Conservation (phyloP, 257 asterid species). For the Solanum boliviense region DNA sequence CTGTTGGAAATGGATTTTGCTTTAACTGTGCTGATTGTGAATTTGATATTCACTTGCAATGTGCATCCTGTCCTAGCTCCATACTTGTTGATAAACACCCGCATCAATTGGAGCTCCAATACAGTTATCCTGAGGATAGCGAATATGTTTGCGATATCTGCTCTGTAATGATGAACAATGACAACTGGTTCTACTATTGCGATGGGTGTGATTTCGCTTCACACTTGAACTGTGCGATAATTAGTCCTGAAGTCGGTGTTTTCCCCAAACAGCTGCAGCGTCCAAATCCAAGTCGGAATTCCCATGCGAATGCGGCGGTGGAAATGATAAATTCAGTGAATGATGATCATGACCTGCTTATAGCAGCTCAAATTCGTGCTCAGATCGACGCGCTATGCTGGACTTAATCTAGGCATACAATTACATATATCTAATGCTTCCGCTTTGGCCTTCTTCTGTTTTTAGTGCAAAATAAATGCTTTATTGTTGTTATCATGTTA, state of each 20-base stretch:
- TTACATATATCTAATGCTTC: background rate
- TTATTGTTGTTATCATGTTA: background rate
- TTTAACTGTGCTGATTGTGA: too few relatives aligned
- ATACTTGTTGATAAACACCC: too few relatives aligned
- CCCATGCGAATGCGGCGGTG: background rate
- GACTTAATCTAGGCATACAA: background rate
- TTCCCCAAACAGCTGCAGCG: background rate
- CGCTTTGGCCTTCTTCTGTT: background rate
- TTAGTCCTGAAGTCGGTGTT: background rate
- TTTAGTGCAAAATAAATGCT: background rate
- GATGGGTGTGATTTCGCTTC: slow-evolving; percentile 7
- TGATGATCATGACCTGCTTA: background rate
- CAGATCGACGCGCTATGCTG: background rate
- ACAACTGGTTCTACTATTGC: too few relatives aligned
- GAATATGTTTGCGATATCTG: too few relatives aligned
- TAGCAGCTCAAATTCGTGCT: background rate
- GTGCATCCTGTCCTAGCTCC: too few relatives aligned
- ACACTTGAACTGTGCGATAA: slow-evolving; percentile 6
- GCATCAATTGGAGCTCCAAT: too few relatives aligned
- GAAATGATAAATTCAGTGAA: background rate
- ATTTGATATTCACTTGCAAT: too few relatives aligned
- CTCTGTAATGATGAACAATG: too few relatives aligned
- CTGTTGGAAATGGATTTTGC: too few relatives aligned
- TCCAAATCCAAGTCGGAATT: background rate
- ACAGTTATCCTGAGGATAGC: too few relatives aligned